phyloP scores from a whole-genome alignment of 345 rosid species.

The Raphanus sativus region DNA sequence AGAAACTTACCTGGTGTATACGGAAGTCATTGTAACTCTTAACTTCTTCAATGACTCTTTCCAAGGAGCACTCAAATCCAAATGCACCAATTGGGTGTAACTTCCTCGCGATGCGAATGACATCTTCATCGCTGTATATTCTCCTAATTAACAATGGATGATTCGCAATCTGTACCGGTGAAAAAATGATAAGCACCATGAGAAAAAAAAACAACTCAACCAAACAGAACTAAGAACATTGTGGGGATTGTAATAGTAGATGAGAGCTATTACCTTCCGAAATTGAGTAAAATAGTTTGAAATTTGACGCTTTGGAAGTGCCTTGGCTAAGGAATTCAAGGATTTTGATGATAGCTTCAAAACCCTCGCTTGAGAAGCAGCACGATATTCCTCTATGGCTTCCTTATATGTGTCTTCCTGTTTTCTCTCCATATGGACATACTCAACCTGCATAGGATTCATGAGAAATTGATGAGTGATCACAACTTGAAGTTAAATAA shows the following conservation, averaged over 20 bases:
- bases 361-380: conserved; percentile 67
- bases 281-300: conserved; percentile 93
- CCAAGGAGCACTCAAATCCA: conserved; percentile 85
- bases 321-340: conserved; percentile 46
- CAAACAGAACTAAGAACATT: background rate
- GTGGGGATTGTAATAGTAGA: background rate
- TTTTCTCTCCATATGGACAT: conserved; percentile 71
- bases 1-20: conserved; percentile 75
- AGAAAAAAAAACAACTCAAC: background rate
- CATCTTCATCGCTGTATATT: conserved; percentile 74
- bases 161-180: conserved; percentile 74
- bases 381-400: conserved; percentile 91
- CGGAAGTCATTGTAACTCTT: conserved; percentile 83
- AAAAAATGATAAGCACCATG: background rate
- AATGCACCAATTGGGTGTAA: conserved; percentile 84
- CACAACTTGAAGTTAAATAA: background rate
- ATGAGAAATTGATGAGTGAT: conserved; percentile 11
- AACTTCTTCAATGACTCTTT: conserved; percentile 77
- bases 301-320: conserved; percentile 83
- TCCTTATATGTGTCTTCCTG: conserved; percentile 82
- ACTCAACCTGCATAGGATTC: conserved; percentile 64
- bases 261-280: conserved; percentile 62
- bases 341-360: conserved; percentile 53
- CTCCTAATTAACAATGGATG: conserved; percentile 94
- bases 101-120: conserved; percentile 67